Base-by-base conservation (phyloP, 164 flowering plant genomes). In the Chloranthus sessilifolius region DNA sequence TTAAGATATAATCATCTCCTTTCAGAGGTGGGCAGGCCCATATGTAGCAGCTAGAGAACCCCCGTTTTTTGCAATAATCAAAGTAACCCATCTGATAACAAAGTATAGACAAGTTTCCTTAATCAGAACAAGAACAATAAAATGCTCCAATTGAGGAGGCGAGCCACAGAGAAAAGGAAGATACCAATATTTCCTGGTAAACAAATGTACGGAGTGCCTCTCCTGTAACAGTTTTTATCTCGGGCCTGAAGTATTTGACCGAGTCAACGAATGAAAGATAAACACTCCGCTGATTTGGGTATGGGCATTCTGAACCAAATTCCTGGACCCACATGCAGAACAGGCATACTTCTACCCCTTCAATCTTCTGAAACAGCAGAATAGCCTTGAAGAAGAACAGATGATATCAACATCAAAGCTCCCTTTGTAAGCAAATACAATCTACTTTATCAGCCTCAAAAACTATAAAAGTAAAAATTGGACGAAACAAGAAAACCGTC, bases 281-380 rank as follows among this genome's bases (percentile, higher is more conserved):
- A 12, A 58, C 58, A 44, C 56, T 40, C 4, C 62, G 51, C 17
- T 56, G 58, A 47, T 63, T 63, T 17, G 67, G 67, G 9, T 26
- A 21, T 5, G 9, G 7, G 24, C 67, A 57, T 31, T 56, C 58
- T 23, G 67, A 51, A 14, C 67, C 62, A 47, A 51, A 63, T 39
- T 63, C 67, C 34, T 63, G 67, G 49, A 63, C 62, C 25, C 29
- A 52, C 67, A 63, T 63, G 25, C 47, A 62, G 29, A 63, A 63
- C 7, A 63, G 47, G 40, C 61, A 52, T 6, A 56, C 58, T 6
- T 63, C 67, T 24, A 57, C 67, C 8, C 67, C 67, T 41, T 56
- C 62, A 40, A 63, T 63, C 43, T 52, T 63, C 33, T 63, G 67
- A 46, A 63, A 63, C 49, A 63, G 23, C 7, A 58, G 46, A 57